Base-by-base conservation (phyloP, 257 asterid species). In the Cynanchum wilfordii region DNA sequence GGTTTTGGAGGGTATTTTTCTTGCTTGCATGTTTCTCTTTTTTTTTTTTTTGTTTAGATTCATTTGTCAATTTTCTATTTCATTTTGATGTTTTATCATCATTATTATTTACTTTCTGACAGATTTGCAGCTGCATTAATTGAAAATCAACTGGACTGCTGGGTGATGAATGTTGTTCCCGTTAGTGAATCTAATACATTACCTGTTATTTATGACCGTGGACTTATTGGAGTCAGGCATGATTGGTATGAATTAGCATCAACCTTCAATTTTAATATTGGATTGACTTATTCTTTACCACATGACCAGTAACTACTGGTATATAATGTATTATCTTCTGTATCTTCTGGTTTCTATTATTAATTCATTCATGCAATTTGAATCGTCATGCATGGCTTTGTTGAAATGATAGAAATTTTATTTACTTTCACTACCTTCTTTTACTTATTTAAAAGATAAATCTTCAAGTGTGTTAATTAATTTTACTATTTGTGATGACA, bases 141-240 rank as follows among this genome's bases (percentile, higher is more conserved):
- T 71, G 92, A 91, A 54, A 79, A 87, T 79, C 78, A 82, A n/a
- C 76, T 94, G 84, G 87, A 94, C 79, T 85, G 93, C 77, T 94
- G 99, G 99, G 97, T 86, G 79, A 92, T 94, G 52, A 94, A 84
- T 79, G 97, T 94, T 74, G 96, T 94, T 55, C 97, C 99, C 63
- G 95, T 91, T 70, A 88, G 95, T 80, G 99, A 93, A 24, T 88
- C 90, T 75, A 91, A 94, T 78, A 94, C 97, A 5, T 80, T 94
- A 83, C 99, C 99, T 7, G 93, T 94, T 69, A 89, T 94, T 75
- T 88, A 86, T 79, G 99, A 91, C 79, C 97, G 97, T 25, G 97
- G 99, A 57, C 97, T 94, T 69, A 74, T 94, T 57, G 99, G 97
- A 77, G 97, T 91, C 74, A 87, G 86, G 93, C 99, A 94, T 71